phyloP scores from a whole-genome alignment of 495 filamentous ascomycete genomes.

The Daldinia caldariorum region DNA sequence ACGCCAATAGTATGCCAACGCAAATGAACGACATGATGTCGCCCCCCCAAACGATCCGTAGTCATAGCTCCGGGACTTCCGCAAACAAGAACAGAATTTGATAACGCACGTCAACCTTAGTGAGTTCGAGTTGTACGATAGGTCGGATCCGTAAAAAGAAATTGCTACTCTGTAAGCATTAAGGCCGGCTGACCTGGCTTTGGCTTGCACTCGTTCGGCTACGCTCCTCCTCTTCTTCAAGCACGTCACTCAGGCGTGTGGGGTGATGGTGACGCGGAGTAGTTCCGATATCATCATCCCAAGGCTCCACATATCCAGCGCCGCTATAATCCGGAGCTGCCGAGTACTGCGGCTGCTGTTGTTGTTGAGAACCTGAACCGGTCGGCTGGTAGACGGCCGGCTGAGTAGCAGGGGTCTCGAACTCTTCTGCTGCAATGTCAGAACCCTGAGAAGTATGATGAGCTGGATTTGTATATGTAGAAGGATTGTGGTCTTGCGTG shows the following conservation, averaged over 20 bases:
- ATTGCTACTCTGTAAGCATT: conserved; percentile 3
- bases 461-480: conserved; percentile 51
- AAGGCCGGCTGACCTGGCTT: conserved; percentile 56
- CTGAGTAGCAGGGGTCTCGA: conserved; percentile 54
- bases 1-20: conserved; percentile 23
- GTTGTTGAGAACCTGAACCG: conserved; percentile 48
- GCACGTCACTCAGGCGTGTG: conserved; percentile 91
- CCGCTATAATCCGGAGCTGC: conserved; percentile 59
- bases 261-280: conserved; percentile 90
- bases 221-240: conserved; percentile 83
- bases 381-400: conserved; percentile 49
- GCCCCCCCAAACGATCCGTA: background rate
- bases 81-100: background rate
- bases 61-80: conserved; percentile 1
- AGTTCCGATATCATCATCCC: conserved; percentile 73
- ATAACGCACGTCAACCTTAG: conserved; percentile 6
- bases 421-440: conserved; percentile 61
- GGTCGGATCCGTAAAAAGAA: conserved; percentile 6
- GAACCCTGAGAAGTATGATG: conserved; percentile 50
- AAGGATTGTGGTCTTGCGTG: conserved; percentile 51
- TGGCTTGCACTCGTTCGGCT: conserved; percentile 66
- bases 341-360: conserved; percentile 45
- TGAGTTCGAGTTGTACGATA: background rate
- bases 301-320: conserved; percentile 73
- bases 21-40: conserved; percentile 16